Evolutionary conservation across 768 basidiomycete genomes (phyloP).

Genomic region (Phanerochaete sordida): DNA sequence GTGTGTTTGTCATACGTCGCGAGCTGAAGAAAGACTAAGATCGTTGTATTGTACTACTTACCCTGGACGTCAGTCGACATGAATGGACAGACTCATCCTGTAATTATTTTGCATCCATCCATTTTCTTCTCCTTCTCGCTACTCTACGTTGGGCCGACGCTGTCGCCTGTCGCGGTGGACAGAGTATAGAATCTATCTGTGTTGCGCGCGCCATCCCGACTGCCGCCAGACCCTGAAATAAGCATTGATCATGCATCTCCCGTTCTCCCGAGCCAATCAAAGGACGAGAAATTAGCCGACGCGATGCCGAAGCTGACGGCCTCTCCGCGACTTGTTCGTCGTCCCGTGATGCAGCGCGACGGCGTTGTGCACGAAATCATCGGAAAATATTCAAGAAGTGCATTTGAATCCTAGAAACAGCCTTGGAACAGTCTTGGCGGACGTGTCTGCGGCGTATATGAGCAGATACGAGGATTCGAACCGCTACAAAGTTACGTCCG

Average conservation of each 20-base stretch:
- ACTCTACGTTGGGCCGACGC: slow-evolving; percentile 3
- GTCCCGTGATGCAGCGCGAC: neutral
- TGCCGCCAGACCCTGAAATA: slow-evolving; percentile 1
- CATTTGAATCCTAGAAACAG: neutral
- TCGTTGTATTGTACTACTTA: slow-evolving; percentile 5
- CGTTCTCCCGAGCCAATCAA: slow-evolving; percentile 6
- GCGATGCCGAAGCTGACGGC: slow-evolving; percentile 1
- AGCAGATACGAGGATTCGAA: neutral
- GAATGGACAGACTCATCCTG: slow-evolving; percentile 8
- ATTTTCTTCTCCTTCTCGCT: neutral
- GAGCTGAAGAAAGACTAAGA: slow-evolving; percentile 80
- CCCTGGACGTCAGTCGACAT: slow-evolving; percentile 5
- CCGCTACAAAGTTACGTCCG: neutral
- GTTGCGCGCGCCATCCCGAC: neutral
- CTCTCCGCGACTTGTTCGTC: neutral
- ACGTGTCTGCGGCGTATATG: neutral
- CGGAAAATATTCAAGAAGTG: neutral
- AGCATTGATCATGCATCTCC: slow-evolving; percentile 1
- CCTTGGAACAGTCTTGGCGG: neutral
- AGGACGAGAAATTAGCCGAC: slow-evolving; percentile 5
- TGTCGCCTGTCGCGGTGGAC: no score
- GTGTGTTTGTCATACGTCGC: slow-evolving; percentile 70
- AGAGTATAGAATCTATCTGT: no score
- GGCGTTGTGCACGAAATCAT: neutral
- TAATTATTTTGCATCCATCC: slow-evolving; percentile 3